Evolutionary conservation across 495 filamentous ascomycete genomes (phyloP), one percentile per base, ranked within the genome.

Genomic region (Penicillium chermesinum): DNA sequence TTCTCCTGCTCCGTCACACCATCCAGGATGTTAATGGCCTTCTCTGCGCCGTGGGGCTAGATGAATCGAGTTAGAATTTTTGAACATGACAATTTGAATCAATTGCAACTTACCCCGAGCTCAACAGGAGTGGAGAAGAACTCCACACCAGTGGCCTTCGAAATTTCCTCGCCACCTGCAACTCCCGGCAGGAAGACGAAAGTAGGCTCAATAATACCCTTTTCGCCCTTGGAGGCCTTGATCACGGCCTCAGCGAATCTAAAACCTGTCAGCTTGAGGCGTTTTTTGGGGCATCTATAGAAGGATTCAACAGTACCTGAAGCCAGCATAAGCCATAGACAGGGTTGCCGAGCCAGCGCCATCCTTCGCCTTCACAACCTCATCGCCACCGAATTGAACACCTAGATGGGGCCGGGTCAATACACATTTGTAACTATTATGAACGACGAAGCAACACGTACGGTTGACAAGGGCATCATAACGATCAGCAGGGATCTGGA

Each of bases 331-430:
- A 46, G 93, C 93, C 93, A 98, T 98, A 53, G 89, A 95, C 25
- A 97, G 81, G 48, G 93, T 98, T 54, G 93, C 93, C 33, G 91
- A 96, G 52, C 93, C 93, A 62, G 84, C 80, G 58, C 93, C 93
- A 48, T 91, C 88, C 85, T 98, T 98, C 63, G 93, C 93, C 77
- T 93, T 83, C 63, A 97, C 93, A 57, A 98, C 93, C 77, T 98
- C 93, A 62, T 98, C 93, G 70, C 93, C 93, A 63, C 94, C 94
- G 58, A 95, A 97, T 70, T 98, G 93, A 33, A 97, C 90, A 60
- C 84, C 84, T 87, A 37, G 13, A 10, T 44, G 50, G 33, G 37
- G 16, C 25, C 2, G 36, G n/a, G 46, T 62, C 35, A 58, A 33
- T 48, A n/a, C 2, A 13, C 40, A 12, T 22, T 21, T 30, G 25